Percentiles rank a stretch among this genome's conserved stretches.
These are phyloP conservation scores for Blepharisma stoltei DNA, from an alignment of 73 alveolate genomes.

Conservation along the genomic window DNA sequence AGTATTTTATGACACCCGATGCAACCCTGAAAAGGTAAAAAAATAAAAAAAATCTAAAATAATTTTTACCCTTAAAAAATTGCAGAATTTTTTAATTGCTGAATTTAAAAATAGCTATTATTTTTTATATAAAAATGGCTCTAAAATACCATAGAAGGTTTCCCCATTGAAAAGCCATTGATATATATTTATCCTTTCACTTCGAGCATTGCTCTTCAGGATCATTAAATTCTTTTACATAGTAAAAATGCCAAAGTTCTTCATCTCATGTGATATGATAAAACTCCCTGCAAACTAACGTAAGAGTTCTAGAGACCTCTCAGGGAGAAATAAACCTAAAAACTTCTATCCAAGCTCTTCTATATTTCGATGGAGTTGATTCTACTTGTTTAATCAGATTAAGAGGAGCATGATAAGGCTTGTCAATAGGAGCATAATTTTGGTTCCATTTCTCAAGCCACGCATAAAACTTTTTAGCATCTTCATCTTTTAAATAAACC, in stretches of 20 bases:
- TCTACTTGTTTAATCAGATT: too few relatives aligned
- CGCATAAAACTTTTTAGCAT: neutral
- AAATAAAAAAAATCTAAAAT: too few relatives aligned
- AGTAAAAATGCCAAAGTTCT: neutral
- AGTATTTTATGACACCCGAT: neutral
- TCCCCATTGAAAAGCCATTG: neutral
- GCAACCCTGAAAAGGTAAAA: neutral
- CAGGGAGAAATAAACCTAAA: neutral
- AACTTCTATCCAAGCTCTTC: neutral
- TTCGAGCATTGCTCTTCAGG: neutral
- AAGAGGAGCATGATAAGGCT: too few relatives aligned
- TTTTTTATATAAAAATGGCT: too few relatives aligned
- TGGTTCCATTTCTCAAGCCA: neutral
- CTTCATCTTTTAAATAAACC: neutral
- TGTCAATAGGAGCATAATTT: too few relatives aligned
- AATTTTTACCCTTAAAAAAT: too few relatives aligned
- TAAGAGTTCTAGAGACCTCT: too few relatives aligned
- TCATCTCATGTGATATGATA: slow-evolving; percentile 8
- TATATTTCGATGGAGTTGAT: too few relatives aligned
- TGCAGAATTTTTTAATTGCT: too few relatives aligned
- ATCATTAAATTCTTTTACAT: neutral
- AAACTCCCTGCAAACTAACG: neutral
- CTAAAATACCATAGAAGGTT: too few relatives aligned
- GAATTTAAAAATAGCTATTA: too few relatives aligned
- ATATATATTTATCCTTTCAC: neutral